Evolutionary conservation across 306 rosid genomes (phyloP), one percentile per base, ranked within the genome.

Genomic region (Lagenaria siceraria): DNA sequence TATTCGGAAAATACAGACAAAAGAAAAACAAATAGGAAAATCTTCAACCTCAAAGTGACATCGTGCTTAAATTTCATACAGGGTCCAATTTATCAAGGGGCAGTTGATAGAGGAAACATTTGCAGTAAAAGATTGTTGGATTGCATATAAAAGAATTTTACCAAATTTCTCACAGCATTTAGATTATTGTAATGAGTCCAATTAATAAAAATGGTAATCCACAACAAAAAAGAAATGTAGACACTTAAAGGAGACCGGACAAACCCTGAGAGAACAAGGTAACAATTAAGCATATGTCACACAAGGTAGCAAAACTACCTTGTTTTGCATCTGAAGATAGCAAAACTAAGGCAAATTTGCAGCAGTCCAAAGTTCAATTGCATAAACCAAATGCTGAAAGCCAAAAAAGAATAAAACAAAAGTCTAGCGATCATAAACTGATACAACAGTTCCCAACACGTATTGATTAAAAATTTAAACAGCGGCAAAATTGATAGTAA

Each of bases 181-280:
- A 71, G 24, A 48, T 22, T 24, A 8, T 24, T 48, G 18, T 4
- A 46, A 40, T 3, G 42, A 71, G 22, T 71, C 35, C 58, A 71
- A 48, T 49, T 71, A 71, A 71, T 59, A 71, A 71, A 71, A 71
- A 48, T 46, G 21, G 59, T 25, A 40, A 71, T 48, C 76, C 29
- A 46, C 15, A 27, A 48, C 12, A 17, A 53, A 71, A 71, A 65
- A 38, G 13, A 71, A 18, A 25, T 71, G 54, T 48, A 46, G 6
- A 25, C 24, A 25, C 58, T 48, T 71, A 71, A 8, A 27, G 10
- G 38, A 71, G 76, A 29, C 42, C 17, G 36, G 19, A 71, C 12
- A 49, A 25, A 25, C 58, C 58, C 73, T 17, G 24, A 46, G 7
- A 71, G 54, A 49, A 71, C 33, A 71, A 48, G 17, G 18, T 27